Base-by-base conservation (phyloP, 768 basidiomycete species). In the Lentinus tigrinus region DNA sequence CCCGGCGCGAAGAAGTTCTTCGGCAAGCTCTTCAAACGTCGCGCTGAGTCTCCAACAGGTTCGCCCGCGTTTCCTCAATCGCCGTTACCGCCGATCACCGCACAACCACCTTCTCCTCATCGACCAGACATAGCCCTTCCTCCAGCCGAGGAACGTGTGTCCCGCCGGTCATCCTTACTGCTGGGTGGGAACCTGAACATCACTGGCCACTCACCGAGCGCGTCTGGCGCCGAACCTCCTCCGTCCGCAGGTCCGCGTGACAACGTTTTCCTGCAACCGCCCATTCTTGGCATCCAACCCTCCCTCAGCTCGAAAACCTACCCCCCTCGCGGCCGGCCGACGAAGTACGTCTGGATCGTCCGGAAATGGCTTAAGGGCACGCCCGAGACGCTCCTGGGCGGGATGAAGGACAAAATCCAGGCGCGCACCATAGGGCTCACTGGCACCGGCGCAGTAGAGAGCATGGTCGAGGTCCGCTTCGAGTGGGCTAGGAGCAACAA, bases 291-390 rank as follows among this genome's bases (percentile, higher is more conserved):
- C 23, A 82, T 91, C 47, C 85, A 90, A 60, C 81, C 90, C 3
- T 77, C 79, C 0, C 77, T 88, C 19, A 83, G 81, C 44, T 82
- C 86, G 16, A 76, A 82, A 10, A 63, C 68, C 38, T 63, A 61
- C 50, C 75, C 69, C 17, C 75, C 70, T 52, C 72, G 57, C 38
- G 76, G 74, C 5, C 73, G 77, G 3, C 76, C 80, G 1, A 72
- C 70, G 9, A 73, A 72, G 72, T 92, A 94, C 57, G 82, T 88
- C 5, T 94, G 91, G 91, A 77, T 88, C 19, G 84, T 91, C 26
- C 77, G 85, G 48, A 78, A 75, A 62, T 94, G 92, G 92, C 69
- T 87, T 63, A 93, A 93, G 69, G 81, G 79, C 24, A 68, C 71
- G 10, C 79, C 80, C 17, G 68, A 72, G 5, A 71, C 81, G 37